Base-by-base conservation (phyloP, 108 stramenopile genomes). In the Stephanodiscus triporus region DNA sequence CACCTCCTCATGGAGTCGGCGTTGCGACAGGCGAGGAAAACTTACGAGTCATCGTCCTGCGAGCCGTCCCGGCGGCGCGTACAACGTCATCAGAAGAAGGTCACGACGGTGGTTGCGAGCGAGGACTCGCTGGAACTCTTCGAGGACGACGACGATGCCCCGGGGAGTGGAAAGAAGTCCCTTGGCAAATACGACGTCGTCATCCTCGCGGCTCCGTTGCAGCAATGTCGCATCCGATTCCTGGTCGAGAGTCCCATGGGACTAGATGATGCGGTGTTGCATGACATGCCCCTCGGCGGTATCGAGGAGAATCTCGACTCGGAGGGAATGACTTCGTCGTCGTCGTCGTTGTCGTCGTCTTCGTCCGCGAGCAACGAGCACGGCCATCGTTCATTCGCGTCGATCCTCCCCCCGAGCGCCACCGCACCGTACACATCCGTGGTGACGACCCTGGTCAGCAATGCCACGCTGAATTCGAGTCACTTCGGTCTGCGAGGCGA, bases 201-300 rank as follows among this genome's bases (percentile, higher is more conserved):
- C 24, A 76, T 94, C 42, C 73, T 94, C 55, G 93, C 93, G 0
- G 83, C 91, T 34, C 93, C 93, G 16, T 64, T 91, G 63, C 87
- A 90, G 26, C 69, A 78, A 20, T 78, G 68, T n/a, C 67, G 77
- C 0, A 86, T 94, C 22, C 58, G 87, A 22, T 94, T 94, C 68
- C 65, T 90, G 19, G 76, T 87, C n/a, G 68, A 83, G 23, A 87
- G 87, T 62, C 76, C 81, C 19, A 74, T 89, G 61, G 59, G 60
- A 4, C 26, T 78, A 34, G 90, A 91, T 63, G 50, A 38, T 13
- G 54, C 85, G n/a, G 82, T 93, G 4, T 69, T 93, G 43, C 86
- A 86, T 24, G 76, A 75, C 10, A 90, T 93, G 87, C 87, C 91
- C n/a, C 58, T 93, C 36, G 71, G 70, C 47, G 80, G 80, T 13